phyloP scores from a whole-genome alignment of 1,139 yeast species.

The Pichia sp. region DNA sequence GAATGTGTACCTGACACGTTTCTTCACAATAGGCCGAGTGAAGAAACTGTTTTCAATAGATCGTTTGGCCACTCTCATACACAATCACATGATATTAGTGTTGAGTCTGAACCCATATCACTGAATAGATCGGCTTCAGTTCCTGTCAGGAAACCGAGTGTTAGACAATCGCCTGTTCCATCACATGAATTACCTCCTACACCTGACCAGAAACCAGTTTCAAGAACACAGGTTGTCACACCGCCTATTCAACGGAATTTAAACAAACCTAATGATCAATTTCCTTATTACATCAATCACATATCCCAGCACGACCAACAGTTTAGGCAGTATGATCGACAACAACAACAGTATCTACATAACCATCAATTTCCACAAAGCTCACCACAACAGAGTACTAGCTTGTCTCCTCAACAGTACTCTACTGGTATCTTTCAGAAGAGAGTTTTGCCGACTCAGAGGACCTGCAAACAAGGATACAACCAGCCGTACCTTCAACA shows the following conservation, averaged over 20 bases:
- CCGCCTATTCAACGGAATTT: too few species aligned
- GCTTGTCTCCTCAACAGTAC: too few species aligned
- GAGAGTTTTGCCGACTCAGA: too few species aligned
- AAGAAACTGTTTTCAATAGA: conserved; percentile 3
- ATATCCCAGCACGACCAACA: too few species aligned
- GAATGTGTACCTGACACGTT: conserved; percentile 5
- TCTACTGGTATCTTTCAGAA: too few species aligned
- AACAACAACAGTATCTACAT: neutral
- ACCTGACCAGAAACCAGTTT: conserved; percentile 3
- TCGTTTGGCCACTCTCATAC: conserved; percentile 9
- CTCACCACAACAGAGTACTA: too few species aligned
- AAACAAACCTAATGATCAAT: too few species aligned
- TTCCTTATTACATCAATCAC: too few species aligned
- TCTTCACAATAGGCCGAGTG: conserved; percentile 1
- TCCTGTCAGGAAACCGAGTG: conserved; percentile 10
- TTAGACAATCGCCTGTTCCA: conserved; percentile 9
- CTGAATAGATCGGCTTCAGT: conserved; percentile 14
- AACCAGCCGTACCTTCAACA: too few species aligned
- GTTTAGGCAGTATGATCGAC: neutral
- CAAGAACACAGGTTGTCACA: too few species aligned
- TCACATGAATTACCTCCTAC: conserved; percentile 6
- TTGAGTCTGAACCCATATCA: neutral
- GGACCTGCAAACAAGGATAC: too few species aligned
- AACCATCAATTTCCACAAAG: too few species aligned
- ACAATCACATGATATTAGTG: conserved; percentile 4